Evolutionary conservation across 352 stramenopile species (phyloP).

Genomic region (Thalassiosira mediterranea): DNA sequence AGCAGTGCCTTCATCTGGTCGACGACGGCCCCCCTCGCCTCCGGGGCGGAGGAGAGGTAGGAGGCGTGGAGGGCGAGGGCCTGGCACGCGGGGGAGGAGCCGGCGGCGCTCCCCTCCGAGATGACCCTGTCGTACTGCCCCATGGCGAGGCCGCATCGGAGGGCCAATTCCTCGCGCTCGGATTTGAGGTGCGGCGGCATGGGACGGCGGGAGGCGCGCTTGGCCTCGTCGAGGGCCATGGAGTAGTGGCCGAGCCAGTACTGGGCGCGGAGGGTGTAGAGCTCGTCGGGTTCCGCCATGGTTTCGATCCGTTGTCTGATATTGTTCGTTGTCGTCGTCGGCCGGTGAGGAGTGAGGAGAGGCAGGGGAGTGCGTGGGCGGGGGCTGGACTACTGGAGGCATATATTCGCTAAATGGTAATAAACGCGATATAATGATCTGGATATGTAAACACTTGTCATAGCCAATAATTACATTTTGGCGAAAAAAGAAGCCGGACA

Average conservation of each 20-base stretch:
- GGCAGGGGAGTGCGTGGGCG: no score
- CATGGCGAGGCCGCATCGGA: slow-evolving; percentile 89
- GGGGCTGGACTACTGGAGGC: no score
- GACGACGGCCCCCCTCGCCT: slow-evolving; percentile 69
- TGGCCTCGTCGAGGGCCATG: slow-evolving; percentile 91
- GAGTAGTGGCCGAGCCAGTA: slow-evolving; percentile 97
- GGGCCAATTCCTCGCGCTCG: slow-evolving; percentile 94
- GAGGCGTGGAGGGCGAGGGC: slow-evolving; percentile 61
- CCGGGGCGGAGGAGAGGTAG: slow-evolving; percentile 40
- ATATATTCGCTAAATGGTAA: no score
- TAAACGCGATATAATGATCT: no score
- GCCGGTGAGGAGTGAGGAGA: no score
- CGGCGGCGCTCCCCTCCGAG: slow-evolving; percentile 80
- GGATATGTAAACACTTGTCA: no score
- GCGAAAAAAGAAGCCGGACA: no score
- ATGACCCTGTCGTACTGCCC: slow-evolving; percentile 90
- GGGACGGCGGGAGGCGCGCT: slow-evolving; percentile 85
- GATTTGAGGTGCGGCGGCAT: slow-evolving; percentile 88
- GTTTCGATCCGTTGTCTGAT: slow-evolving; percentile 25
- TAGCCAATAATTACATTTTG: no score
- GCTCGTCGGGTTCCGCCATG: slow-evolving; percentile 94
- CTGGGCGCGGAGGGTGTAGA: slow-evolving; percentile 97
- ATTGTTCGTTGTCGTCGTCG: no score
- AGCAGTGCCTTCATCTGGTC: slow-evolving; percentile 91
- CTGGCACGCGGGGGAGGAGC: slow-evolving; percentile 52